Base-by-base conservation (phyloP, 2,329 filamentous ascomycete genomes). In the Waltergamsia citrina region DNA sequence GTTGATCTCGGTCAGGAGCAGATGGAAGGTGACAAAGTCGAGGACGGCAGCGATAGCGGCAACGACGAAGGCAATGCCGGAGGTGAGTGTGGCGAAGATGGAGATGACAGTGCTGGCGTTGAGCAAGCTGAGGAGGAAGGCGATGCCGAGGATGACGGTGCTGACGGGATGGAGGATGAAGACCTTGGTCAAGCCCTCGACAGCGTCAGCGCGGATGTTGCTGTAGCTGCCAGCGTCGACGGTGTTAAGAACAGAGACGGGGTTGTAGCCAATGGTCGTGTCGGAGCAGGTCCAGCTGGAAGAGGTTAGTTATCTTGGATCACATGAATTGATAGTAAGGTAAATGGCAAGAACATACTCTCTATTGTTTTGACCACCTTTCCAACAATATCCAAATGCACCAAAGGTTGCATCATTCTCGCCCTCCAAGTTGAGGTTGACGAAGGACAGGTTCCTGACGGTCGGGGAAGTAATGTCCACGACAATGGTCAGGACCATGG, bases 111-210 rank as follows among this genome's bases (percentile, higher is more conserved):
- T 35, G 24, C 24, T 29, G 31, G 31, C 34, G 14, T 34, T 17
- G 31, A 33, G 26, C 6, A 41, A 32, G 32, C 33, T 37, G 21
- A 41, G 56, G 30, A 75, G 47, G 54, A 77, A 77, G 38, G 72
- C 69, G 41, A 78, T 57, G 56, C 78, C 78, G 44, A 65, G 59
- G 4, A 78, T 51, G 36, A 58, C 72, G 39, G 65, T 63, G n/a
- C 65, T 71, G 45, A 80, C 57, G 19, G 76, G 73, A 57, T 80
- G 75, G 38, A 81, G 63, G 34, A 80, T 54, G 71, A 80, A 72
- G 41, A 71, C 69, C 41, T 62, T 59, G 27, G 74, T 78, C 26
- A 79, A 60, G 19, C 53, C 57, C 41, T 63, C 62, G 38, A 64
- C 53, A 23, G 69, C 65, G 40, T 59, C 52, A 37, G 56, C 53